phyloP scores from a whole-genome alignment of 352 stramenopile species.

The Phytophthora macrochlamydospora region DNA sequence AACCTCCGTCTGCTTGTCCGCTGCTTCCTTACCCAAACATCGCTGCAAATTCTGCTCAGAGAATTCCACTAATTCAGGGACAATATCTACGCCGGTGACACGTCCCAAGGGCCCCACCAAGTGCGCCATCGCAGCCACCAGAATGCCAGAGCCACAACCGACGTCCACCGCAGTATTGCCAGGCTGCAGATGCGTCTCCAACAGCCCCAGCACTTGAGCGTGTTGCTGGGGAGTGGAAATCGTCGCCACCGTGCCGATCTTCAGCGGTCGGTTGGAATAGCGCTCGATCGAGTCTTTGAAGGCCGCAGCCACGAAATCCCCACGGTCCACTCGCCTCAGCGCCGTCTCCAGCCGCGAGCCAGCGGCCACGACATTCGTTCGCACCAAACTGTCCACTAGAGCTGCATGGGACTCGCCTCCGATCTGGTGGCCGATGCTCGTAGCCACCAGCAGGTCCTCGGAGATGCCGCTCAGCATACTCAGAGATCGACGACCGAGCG shows the following conservation, averaged over 20 bases:
- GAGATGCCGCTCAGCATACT: constrained; percentile 78
- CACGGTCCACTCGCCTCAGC: constrained; percentile 70
- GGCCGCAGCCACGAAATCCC: constrained; percentile 51
- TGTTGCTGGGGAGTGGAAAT: constrained; percentile 90
- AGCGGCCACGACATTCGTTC: constrained; percentile 62
- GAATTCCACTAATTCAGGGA: constrained; percentile 73
- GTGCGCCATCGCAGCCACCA: constrained; percentile 80
- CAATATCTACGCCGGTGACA: constrained; percentile 81
- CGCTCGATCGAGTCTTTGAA: constrained; percentile 33
- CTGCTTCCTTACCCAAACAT: constrained; percentile 42
- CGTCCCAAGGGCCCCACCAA: constrained; percentile 59
- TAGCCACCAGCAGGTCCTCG: constrained; percentile 82
- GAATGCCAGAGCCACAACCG: constrained; percentile 80
- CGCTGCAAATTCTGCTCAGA: constrained; percentile 65
- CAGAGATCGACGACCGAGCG: constrained; percentile 30
- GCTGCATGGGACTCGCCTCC: constrained; percentile 65
- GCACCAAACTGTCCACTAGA: constrained; percentile 82
- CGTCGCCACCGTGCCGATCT: constrained; percentile 79
- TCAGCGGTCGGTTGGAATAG: constrained; percentile 80
- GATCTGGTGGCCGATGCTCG: constrained; percentile 85
- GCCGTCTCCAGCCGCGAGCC: constrained; percentile 67
- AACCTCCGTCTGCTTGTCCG: constrained; percentile 49
- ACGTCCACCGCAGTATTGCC: constrained; percentile 73
- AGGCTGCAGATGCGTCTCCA: constrained; percentile 69
- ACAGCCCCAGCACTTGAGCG: constrained; percentile 71